Evolutionary conservation across 2,329 filamentous ascomycete species (phyloP).

Genomic region (Pestalotiopsis sp.): DNA sequence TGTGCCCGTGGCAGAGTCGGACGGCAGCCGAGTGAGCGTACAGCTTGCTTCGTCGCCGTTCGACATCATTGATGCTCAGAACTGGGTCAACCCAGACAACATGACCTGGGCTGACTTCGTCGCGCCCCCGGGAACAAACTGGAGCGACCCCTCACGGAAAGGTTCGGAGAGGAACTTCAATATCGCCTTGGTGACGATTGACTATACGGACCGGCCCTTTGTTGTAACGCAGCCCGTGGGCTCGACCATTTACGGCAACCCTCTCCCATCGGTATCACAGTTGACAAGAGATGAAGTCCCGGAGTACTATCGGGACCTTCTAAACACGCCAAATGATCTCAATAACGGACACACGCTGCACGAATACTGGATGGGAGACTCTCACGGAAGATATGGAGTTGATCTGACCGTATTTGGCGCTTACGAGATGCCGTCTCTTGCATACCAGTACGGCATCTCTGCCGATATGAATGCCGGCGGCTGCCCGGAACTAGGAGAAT

Average conservation of each 20-base stretch:
- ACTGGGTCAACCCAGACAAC: slow-evolving; percentile 54
- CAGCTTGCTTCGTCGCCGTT: slow-evolving; percentile 39
- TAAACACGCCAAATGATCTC: slow-evolving; percentile 50
- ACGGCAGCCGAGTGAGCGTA: not conserved
- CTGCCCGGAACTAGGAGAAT: slow-evolving; percentile 43
- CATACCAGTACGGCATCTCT: slow-evolving; percentile 53
- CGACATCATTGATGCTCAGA: slow-evolving; percentile 49
- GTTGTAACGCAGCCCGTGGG: slow-evolving; percentile 45
- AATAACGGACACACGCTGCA: slow-evolving; percentile 55
- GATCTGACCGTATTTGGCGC: slow-evolving; percentile 54
- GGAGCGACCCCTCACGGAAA: slow-evolving; percentile 44
- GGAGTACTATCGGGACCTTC: slow-evolving; percentile 49
- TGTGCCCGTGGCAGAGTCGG: not conserved
- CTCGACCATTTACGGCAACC: slow-evolving; percentile 53
- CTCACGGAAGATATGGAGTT: slow-evolving; percentile 52
- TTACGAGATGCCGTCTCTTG: slow-evolving; percentile 47
- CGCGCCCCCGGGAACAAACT: slow-evolving; percentile 47
- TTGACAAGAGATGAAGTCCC: slow-evolving; percentile 48
- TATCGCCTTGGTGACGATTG: slow-evolving; percentile 54
- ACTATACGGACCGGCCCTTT: slow-evolving; percentile 52
- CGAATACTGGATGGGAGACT: slow-evolving; percentile 61
- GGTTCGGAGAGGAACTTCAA: slow-evolving; percentile 55
- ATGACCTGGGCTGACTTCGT: slow-evolving; percentile 55
- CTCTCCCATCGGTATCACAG: slow-evolving; percentile 42
- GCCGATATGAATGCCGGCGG: slow-evolving; percentile 48